Evolutionary conservation across 768 basidiomycete species (phyloP), one percentile per base, ranked within the genome.

Genomic region (Suillus cothurnatus): DNA sequence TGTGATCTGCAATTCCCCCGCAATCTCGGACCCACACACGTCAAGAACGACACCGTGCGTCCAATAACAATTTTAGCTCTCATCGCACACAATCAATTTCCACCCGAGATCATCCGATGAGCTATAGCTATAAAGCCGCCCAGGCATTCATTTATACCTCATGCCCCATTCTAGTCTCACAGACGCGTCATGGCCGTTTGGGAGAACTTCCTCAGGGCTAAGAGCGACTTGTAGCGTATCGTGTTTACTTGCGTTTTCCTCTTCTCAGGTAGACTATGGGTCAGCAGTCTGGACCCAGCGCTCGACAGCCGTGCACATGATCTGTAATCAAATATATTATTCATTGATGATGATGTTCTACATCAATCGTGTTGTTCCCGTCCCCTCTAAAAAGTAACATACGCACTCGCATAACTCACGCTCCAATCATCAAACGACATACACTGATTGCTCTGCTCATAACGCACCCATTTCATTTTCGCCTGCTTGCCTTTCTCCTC

Each of bases 321-420:
- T 38, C 34, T 38, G 26, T 58, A 12, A 4, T 28, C 17, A 21
- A 31, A 47, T 9, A 32, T 28, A 39, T 19, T 36, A 26, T 4
- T 60, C 34, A 34, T 23, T 26, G 36, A 23, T 17, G 6, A 8
- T 39, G 8, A 5, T 41, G 28, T 59, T 21, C 6, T 59, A 14
- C 39, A 59, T 28, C 4, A n/a, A 26, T 26, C 9, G 57, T 17
- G 6, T 19, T 57, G 23, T 38, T 15, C 36, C 15, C 1, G 19
- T 1, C 28, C 17, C 58, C 26, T 59, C 58, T 59, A 59, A 59
- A 93, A 85, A 41, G 80, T 83, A 52, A 94, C 79, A 78, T 88
- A 95, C 36, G 90, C 97, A 74, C 95, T 97, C 9, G 95, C 96
- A 73, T 99, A 99, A 77, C 95, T 97, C 26, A 99, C 97, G 73